Conservation (phyloP, 78 protist species). For the slime mould (Dictyostelium discoideum) region DNA sequence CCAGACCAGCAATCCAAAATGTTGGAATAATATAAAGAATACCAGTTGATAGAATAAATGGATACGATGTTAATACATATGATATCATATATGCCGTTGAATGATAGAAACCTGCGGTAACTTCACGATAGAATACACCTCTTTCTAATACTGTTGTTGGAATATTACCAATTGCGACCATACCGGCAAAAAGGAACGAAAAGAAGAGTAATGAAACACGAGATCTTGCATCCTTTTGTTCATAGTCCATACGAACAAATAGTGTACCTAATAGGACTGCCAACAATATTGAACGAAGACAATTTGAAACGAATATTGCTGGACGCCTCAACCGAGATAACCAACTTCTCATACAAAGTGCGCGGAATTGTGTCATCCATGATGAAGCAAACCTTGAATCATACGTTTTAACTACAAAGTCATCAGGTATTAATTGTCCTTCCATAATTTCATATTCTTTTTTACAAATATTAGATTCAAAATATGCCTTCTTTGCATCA, state of each 20-base stretch:
- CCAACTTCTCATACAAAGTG: not conserved
- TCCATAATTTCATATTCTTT: not conserved
- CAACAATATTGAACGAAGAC: constrained; percentile 12
- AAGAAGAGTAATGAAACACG: constrained; percentile 67
- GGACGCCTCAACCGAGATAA: constrained; percentile 40
- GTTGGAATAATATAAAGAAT: constrained; percentile 32
- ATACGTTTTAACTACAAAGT: not conserved
- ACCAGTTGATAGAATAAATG: constrained; percentile 34
- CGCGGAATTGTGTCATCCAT: constrained; percentile 30
- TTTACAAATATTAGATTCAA: not conserved
- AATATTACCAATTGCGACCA: constrained; percentile 57
- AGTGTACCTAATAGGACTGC: constrained; percentile 64
- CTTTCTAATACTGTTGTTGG: constrained; percentile 63
- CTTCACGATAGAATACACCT: constrained; percentile 68
- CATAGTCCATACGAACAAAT: constrained; percentile 47
- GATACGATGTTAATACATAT: constrained; percentile 37
- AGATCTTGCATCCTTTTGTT: constrained; percentile 62
- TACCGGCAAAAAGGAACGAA: constrained; percentile 69
- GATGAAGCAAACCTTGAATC: constrained; percentile 2
- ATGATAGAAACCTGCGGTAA: constrained; percentile 47
- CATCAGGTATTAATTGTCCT: constrained; percentile 7
- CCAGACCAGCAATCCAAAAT: constrained; percentile 39
- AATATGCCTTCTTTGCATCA: constrained; percentile 12
- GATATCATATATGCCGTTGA: constrained; percentile 43
- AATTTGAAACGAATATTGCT: not conserved